Evolutionary conservation across 768 basidiomycete species (phyloP).

Genomic region (Suillus placidus): DNA sequence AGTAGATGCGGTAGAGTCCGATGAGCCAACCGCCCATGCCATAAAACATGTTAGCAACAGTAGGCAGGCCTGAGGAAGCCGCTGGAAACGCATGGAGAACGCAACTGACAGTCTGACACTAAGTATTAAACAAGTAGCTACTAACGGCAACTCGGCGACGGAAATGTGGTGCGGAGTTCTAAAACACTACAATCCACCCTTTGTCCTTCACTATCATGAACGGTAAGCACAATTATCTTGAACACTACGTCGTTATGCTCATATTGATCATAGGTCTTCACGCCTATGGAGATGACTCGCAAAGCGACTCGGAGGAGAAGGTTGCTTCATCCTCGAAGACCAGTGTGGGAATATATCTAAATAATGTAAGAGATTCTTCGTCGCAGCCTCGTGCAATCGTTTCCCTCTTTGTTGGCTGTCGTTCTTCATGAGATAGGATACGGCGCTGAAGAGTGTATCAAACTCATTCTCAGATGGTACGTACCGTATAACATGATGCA

Average conservation of each 20-base stretch:
- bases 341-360: conserved; percentile 11
- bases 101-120: not conserved
- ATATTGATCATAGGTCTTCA: conserved; percentile 50
- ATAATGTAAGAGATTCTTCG: conserved; percentile 66
- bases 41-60: conserved; percentile 38
- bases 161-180: conserved; percentile 24
- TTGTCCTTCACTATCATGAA: conserved; percentile 28
- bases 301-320: conserved; percentile 55
- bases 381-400: conserved; percentile 41
- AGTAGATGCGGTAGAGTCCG: conserved; percentile 16
- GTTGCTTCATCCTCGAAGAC: conserved; percentile 35
- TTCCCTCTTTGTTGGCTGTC: conserved; percentile 69
- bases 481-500: conserved; percentile 12
- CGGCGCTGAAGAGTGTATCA: conserved; percentile 42
- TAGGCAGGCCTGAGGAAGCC: conserved; percentile 23
- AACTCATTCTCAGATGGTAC: conserved; percentile 33
- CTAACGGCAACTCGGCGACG: conserved; percentile 31
- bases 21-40: conserved; percentile 37
- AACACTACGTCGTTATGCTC: conserved; percentile 2
- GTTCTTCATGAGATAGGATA: conserved; percentile 70
- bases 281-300: conserved; percentile 66
- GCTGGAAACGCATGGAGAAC: conserved; percentile 26
- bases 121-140: not conserved
- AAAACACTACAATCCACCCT: conserved; percentile 17
- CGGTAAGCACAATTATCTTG: conserved; percentile 24